phyloP scores from a whole-genome alignment of 169 alveolate genomes.

The Eimeria falciformis region DNA sequence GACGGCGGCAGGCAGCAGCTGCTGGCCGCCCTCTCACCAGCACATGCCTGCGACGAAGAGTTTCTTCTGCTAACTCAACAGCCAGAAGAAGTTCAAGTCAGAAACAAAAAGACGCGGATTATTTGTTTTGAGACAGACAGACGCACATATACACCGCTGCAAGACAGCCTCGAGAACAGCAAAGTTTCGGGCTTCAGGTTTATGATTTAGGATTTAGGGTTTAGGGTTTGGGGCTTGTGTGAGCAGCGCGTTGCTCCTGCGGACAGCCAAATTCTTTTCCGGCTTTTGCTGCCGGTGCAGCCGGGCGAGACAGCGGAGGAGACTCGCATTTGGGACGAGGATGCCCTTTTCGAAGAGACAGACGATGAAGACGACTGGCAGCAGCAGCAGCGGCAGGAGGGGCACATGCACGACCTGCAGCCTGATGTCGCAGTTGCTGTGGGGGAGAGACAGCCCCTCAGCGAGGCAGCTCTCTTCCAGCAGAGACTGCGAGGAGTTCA shows the following conservation, averaged over 20 bases:
- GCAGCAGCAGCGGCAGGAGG: neutral
- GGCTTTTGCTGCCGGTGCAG: neutral
- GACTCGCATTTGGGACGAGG: neutral
- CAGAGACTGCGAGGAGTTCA: constrained; percentile 65
- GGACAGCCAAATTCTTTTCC: neutral
- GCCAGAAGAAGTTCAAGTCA: too few relatives aligned
- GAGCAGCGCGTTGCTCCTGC: neutral
- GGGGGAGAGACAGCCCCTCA: neutral
- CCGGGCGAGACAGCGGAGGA: neutral
- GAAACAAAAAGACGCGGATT: too few relatives aligned
- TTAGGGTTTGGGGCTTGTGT: neutral
- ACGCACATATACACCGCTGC: too few relatives aligned
- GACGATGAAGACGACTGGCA: too few relatives aligned
- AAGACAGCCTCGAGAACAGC: too few relatives aligned
- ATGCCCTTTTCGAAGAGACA: neutral
- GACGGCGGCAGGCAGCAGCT: neutral
- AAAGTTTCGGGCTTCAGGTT: neutral
- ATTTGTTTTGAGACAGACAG: too few relatives aligned
- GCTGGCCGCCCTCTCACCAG: neutral
- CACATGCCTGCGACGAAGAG: too few relatives aligned
- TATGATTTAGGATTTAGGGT: too few relatives aligned
- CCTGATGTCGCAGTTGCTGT: neutral
- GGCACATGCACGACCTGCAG: neutral
- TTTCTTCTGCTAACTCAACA: too few relatives aligned
- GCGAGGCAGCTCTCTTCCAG: constrained; percentile 61